Evolutionary conservation across 495 filamentous ascomycete species (phyloP).

Genomic region (Aspergillus steynii): DNA sequence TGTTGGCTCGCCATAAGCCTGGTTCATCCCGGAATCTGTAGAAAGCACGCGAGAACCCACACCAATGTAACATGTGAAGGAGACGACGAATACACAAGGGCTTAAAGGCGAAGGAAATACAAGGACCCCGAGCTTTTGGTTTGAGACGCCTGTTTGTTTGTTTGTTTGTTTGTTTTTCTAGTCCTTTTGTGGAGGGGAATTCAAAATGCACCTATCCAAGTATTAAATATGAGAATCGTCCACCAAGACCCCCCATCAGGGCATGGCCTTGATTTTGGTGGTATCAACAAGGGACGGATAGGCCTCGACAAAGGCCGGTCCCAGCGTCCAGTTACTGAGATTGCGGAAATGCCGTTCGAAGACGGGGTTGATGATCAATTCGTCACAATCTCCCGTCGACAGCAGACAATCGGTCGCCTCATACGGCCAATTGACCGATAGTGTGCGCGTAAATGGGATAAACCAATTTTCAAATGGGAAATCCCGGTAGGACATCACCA

Average conservation of each 20-base stretch:
- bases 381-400: conserved; percentile 53
- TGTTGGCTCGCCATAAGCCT: not conserved
- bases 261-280: conserved; percentile 41
- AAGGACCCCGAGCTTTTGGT: not conserved
- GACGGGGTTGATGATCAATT: conserved; percentile 72
- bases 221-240: not conserved
- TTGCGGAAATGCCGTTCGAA: conserved; percentile 73
- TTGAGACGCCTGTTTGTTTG: not conserved
- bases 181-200: not conserved
- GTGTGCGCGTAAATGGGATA: conserved; percentile 70
- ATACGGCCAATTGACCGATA: conserved; percentile 78
- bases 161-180: not conserved
- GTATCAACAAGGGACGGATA: conserved; percentile 63
- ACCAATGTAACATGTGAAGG: not conserved
- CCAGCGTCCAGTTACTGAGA: conserved; percentile 76
- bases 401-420: conserved; percentile 63
- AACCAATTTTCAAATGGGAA: conserved; percentile 76
- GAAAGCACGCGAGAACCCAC: not conserved
- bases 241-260: conserved; percentile 1
- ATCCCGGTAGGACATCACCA: conserved; percentile 50
- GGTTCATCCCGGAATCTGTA: not conserved
- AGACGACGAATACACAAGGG: not conserved
- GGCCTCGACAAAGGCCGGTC: conserved; percentile 61
- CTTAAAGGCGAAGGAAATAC: not conserved
- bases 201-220: not conserved